Evolutionary conservation across 495 filamentous ascomycete species (phyloP).

Genomic region (Aspergillus diversus): DNA sequence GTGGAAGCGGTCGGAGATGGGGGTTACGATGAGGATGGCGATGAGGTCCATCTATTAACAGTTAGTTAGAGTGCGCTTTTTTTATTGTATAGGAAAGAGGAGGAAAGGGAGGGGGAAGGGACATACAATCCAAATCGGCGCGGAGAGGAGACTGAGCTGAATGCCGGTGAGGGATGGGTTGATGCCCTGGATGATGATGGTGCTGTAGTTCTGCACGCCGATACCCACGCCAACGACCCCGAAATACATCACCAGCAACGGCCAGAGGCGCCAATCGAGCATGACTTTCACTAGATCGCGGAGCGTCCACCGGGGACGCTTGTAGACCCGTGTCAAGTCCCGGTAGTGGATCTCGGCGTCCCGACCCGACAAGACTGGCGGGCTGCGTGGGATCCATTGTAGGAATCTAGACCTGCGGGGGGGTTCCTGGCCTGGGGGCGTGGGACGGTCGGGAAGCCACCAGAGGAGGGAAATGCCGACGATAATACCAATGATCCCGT

Average conservation of each 20-base stretch:
- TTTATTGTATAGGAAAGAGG: background rate
- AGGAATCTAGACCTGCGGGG: slow-evolving; percentile 43
- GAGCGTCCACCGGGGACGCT: slow-evolving; percentile 68
- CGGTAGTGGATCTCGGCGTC: slow-evolving; percentile 84
- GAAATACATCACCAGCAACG: slow-evolving; percentile 88
- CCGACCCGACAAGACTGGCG: slow-evolving; percentile 72
- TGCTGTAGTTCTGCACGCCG: slow-evolving; percentile 84
- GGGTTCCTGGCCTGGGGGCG: slow-evolving; percentile 61
- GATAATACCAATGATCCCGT: slow-evolving; percentile 72
- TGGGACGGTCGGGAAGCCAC: slow-evolving; percentile 87
- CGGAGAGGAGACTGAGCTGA: slow-evolving; percentile 78
- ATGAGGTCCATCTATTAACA: slow-evolving; percentile 73
- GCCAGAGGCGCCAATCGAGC: slow-evolving; percentile 85
- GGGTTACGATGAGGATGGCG: slow-evolving; percentile 83
- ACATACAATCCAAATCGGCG: slow-evolving; percentile 86
- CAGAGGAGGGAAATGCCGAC: slow-evolving; percentile 75
- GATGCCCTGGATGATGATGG: slow-evolving; percentile 80
- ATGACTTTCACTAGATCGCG: slow-evolving; percentile 69
- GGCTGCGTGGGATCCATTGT: slow-evolving; percentile 64
- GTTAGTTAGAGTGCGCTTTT: slow-evolving; percentile 1
- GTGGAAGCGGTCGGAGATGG: slow-evolving; percentile 86
- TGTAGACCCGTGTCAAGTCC: slow-evolving; percentile 80
- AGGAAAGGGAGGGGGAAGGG: background rate
- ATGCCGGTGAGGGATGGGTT: slow-evolving; percentile 72
- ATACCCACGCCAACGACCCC: slow-evolving; percentile 92